Percentiles rank a stretch among this genome's conserved stretches.
Conservation (phyloP, 768 basidiomycete genomes). For the Psilocybe tampanensis region DNA sequence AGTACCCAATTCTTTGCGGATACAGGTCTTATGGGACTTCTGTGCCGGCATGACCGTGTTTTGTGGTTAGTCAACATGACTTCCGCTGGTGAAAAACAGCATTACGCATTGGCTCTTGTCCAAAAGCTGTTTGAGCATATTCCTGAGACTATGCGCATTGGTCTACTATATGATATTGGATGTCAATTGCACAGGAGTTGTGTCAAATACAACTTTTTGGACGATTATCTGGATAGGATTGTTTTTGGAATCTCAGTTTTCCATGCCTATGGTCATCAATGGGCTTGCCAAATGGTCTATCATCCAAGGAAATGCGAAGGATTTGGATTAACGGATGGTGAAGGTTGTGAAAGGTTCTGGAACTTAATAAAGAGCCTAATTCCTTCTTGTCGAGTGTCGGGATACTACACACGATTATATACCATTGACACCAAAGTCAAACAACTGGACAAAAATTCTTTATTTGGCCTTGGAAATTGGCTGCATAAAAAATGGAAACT, state of each 20-base stretch:
- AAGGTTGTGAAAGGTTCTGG: slow-evolving; percentile 38
- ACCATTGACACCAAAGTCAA: slow-evolving; percentile 15
- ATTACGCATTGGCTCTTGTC: slow-evolving; percentile 32
- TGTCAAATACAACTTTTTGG: slow-evolving; percentile 27
- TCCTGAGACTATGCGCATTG: slow-evolving; percentile 24
- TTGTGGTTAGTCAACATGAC: slow-evolving; percentile 40
- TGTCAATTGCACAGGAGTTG: slow-evolving; percentile 34
- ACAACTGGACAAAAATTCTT: slow-evolving; percentile 5
- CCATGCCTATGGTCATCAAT: slow-evolving; percentile 43
- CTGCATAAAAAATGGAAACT: slow-evolving; percentile 4
- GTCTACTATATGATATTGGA: slow-evolving; percentile 36
- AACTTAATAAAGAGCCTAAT: slow-evolving; percentile 23
- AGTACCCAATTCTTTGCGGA: slow-evolving; percentile 31
- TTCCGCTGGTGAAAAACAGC: slow-evolving; percentile 34
- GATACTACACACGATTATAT: slow-evolving; percentile 12
- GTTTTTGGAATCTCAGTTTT: slow-evolving; percentile 35
- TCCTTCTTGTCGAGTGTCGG: slow-evolving; percentile 13
- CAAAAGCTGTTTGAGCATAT: slow-evolving; percentile 33
- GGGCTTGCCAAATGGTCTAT: slow-evolving; percentile 38
- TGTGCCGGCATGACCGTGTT: slow-evolving; percentile 37
- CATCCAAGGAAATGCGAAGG: slow-evolving; percentile 35
- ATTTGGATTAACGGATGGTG: slow-evolving; percentile 29
- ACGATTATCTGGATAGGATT: slow-evolving; percentile 23
- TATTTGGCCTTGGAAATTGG: slow-evolving; percentile 5
- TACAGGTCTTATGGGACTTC: slow-evolving; percentile 37